These are phyloP conservation scores for Magnolia sinica DNA, from an alignment of 164 flowering plant genomes.

Conservation along the genomic window DNA sequence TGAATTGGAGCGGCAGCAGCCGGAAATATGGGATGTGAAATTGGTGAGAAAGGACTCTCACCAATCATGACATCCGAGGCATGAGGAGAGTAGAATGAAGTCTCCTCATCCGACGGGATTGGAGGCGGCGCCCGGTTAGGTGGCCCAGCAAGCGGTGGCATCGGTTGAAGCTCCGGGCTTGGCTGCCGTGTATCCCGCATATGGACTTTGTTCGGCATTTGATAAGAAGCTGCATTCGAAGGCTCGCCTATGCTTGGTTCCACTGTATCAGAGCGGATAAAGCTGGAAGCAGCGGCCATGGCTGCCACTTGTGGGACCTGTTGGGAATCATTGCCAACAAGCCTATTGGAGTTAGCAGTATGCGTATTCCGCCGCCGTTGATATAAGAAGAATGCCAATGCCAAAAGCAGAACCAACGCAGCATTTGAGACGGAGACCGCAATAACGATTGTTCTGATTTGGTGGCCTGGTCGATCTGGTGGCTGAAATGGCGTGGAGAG, in stretches of 20 bases:
- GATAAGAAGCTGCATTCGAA: constrained; percentile 50
- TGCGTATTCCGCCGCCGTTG: constrained; percentile 47
- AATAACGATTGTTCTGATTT: constrained; percentile 59
- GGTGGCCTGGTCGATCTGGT: constrained; percentile 49
- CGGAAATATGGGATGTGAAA: constrained; percentile 23
- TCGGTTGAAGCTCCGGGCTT: constrained; percentile 89
- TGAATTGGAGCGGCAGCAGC: not conserved
- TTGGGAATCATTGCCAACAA: constrained; percentile 38
- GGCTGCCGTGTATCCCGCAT: constrained; percentile 68
- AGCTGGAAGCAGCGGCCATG: constrained; percentile 35
- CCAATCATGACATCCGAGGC: constrained; percentile 34
- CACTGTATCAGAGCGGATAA: constrained; percentile 76
- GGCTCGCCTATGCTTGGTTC: constrained; percentile 49
- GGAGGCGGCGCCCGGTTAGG: constrained; percentile 27
- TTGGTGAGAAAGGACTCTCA: constrained; percentile 39
- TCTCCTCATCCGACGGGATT: constrained; percentile 57
- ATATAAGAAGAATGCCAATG: constrained; percentile 65
- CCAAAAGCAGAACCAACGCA: constrained; percentile 73
- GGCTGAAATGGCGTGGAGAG: constrained; percentile 34
- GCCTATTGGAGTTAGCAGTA: constrained; percentile 51
- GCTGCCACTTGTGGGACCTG: constrained; percentile 25
- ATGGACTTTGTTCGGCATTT: constrained; percentile 46
- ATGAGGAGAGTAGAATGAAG: constrained; percentile 54
- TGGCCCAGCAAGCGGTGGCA: constrained; percentile 60
- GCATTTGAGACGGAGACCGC: constrained; percentile 71